Evolutionary conservation across 1,284 basidiomycete genomes (phyloP).

Genomic region (Kwoniella shivajii): DNA sequence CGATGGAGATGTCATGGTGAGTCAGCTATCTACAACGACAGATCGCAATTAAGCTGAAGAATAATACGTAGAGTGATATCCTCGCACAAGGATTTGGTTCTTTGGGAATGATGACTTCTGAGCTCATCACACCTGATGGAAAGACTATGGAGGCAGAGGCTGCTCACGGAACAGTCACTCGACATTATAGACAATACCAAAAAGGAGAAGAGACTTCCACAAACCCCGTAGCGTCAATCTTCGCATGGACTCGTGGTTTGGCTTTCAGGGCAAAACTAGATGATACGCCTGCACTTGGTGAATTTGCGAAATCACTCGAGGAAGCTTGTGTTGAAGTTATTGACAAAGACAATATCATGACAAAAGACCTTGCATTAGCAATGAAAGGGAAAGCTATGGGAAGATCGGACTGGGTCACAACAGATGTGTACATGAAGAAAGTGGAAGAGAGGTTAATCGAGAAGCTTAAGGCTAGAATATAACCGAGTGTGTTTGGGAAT

Average conservation of each 20-base stretch:
- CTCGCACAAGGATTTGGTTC: slow-evolving; percentile 88
- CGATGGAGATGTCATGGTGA: slow-evolving; percentile 80
- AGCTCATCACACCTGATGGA: slow-evolving; percentile 95
- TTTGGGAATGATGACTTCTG: slow-evolving; percentile 96
- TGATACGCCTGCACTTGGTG: slow-evolving; percentile 70
- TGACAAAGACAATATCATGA: slow-evolving; percentile 88
- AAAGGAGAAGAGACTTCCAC: slow-evolving; percentile 95
- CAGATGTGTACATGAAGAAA: slow-evolving; percentile 85
- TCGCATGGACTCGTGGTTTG: slow-evolving; percentile 96
- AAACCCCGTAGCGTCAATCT: slow-evolving; percentile 98
- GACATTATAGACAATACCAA: slow-evolving; percentile 96
- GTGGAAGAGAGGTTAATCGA: slow-evolving; percentile 57
- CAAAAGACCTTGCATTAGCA: slow-evolving; percentile 92
- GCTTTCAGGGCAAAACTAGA: slow-evolving; percentile 93
- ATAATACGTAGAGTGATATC: slow-evolving; percentile 74
- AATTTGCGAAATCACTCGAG: slow-evolving; percentile 83
- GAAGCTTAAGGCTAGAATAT: slow-evolving; percentile 35
- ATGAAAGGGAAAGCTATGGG: slow-evolving; percentile 92
- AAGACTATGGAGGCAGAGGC: slow-evolving; percentile 88
- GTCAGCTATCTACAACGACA: slow-evolving; percentile 5
- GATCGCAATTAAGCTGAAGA: slow-evolving; percentile 5
- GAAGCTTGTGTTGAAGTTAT: slow-evolving; percentile 87
- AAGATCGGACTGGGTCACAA: slow-evolving; percentile 91
- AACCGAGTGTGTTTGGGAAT: not conserved
- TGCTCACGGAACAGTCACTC: slow-evolving; percentile 84